These are phyloP conservation scores for Colletotrichum scovillei DNA, from an alignment of 2,329 filamentous ascomycete genomes.

Conservation along the genomic window DNA sequence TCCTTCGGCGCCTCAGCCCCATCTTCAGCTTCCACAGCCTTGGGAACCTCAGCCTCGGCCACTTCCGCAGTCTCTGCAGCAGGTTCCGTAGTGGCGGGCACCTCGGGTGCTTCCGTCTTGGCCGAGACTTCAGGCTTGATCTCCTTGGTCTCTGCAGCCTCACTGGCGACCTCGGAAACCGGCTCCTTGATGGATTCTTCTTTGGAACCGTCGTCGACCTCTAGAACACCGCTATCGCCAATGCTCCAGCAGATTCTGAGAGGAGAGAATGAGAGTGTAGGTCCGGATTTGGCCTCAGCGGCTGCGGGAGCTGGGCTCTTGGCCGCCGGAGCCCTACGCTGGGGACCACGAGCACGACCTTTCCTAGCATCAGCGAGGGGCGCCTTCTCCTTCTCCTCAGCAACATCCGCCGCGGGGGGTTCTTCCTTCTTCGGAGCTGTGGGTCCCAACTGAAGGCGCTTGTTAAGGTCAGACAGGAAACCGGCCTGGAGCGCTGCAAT, in stretches of 20 bases:
- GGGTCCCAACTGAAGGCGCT: conserved; percentile 87
- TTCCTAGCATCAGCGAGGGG: conserved; percentile 93
- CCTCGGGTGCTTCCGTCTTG: neutral
- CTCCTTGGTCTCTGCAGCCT: conserved; percentile 12
- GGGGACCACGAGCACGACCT: conserved; percentile 87
- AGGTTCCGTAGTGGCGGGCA: neutral
- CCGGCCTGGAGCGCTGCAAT: conserved; percentile 91
- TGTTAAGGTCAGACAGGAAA: conserved; percentile 94
- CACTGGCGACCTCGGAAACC: conserved; percentile 1
- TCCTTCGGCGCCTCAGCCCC: conserved; percentile 21
- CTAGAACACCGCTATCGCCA: conserved; percentile 60
- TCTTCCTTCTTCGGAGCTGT: conserved; percentile 70
- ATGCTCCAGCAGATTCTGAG: conserved; percentile 64
- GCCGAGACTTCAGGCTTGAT: conserved; percentile 6
- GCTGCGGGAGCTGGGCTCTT: conserved; percentile 55
- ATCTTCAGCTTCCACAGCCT: conserved; percentile 18
- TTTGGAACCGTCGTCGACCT: conserved; percentile 44
- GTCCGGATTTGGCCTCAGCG: conserved; percentile 41
- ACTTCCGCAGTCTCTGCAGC: conserved; percentile 12
- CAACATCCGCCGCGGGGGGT: conserved; percentile 25
- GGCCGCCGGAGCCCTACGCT: conserved; percentile 73
- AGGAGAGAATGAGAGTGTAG: conserved; percentile 58
- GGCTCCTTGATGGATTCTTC: conserved; percentile 8
- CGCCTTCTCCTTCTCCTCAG: conserved; percentile 64
- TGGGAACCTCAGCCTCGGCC: conserved; percentile 20